A percentile compares a stretch with the other conserved stretches of the same genome.
These are phyloP conservation scores for Diospyros lotus DNA, from an alignment of 148 eudicot species.

Conservation along the genomic window DNA sequence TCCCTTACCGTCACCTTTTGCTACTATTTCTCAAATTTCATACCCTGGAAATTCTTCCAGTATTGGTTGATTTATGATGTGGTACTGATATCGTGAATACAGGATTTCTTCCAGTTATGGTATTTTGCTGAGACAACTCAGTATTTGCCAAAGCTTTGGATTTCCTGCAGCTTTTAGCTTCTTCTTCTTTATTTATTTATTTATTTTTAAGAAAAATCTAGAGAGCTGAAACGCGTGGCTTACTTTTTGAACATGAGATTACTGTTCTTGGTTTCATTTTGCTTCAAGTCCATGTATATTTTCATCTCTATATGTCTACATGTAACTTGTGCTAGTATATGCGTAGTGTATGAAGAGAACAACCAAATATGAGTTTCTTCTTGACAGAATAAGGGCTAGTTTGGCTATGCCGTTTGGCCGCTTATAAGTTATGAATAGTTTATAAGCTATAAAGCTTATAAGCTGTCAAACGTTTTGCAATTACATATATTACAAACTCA, in stretches of 20 bases:
- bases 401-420: too few species aligned
- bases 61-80: neutral
- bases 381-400: too few species aligned
- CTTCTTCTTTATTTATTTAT: neutral
- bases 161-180: neutral
- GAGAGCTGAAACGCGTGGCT: neutral
- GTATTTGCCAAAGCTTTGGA: neutral
- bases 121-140: neutral
- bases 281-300: neutral
- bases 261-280: neutral
- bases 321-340: neutral
- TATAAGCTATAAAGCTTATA: too few species aligned
- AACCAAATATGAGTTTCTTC: too few species aligned
- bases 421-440: too few species aligned
- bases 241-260: neutral
- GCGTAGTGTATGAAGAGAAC: neutral
- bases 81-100: too few species aligned
- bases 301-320: too few species aligned
- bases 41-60: slow-evolving; percentile 1
- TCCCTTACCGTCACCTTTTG: neutral
- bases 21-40: neutral
- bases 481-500: too few species aligned
- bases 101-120: too few species aligned
- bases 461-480: too few species aligned
- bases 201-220: too few species aligned